Evolutionary conservation across 192 early-diverging fungal species (phyloP).

Genomic region (Diversispora eburnea): DNA sequence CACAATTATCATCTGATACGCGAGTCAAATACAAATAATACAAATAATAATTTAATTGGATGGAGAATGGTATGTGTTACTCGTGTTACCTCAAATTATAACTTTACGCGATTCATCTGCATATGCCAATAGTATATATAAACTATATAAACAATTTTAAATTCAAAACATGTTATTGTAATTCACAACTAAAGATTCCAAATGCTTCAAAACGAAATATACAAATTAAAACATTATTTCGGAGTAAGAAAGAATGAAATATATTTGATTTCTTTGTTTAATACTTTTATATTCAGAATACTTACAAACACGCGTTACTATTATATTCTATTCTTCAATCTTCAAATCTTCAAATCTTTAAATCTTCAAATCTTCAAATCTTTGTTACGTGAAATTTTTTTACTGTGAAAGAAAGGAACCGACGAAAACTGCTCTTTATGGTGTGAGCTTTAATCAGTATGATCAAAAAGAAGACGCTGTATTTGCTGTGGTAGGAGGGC

Average conservation of each 20-base stretch:
- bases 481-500: slow-evolving; percentile 18
- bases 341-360: neutral
- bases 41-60: no score
- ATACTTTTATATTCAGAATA: neutral
- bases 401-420: slow-evolving; percentile 24
- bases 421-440: slow-evolving; percentile 23
- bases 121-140: no score
- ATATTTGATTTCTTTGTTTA: neutral
- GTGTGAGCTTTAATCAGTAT: slow-evolving; percentile 9
- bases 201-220: neutral
- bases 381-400: neutral
- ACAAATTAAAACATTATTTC: neutral
- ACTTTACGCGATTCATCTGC: no score
- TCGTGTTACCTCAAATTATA: no score
- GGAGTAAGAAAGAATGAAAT: neutral
- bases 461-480: neutral
- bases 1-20: no score
- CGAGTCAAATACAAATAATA: no score
- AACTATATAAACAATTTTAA: no score
- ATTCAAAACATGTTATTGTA: no score
- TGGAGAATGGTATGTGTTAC: no score
- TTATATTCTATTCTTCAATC: neutral
- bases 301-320: neutral
- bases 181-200: neutral
- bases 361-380: neutral